phyloP scores from a whole-genome alignment of 768 basidiomycete genomes.

The Psilocybe subaeruginosa region DNA sequence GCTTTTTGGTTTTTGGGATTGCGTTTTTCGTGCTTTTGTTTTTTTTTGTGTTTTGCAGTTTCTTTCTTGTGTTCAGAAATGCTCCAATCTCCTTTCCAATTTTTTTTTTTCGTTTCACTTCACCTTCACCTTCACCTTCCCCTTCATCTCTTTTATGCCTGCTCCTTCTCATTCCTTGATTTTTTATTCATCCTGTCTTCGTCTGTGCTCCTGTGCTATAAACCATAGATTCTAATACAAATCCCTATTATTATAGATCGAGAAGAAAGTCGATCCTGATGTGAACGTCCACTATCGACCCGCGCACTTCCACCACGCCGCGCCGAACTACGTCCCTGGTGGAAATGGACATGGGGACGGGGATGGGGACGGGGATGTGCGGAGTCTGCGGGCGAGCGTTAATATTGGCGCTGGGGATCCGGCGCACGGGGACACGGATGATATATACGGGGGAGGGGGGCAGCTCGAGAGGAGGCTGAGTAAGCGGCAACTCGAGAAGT shows the following conservation, averaged over 20 bases:
- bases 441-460: not conserved
- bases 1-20: no score
- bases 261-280: constrained; percentile 17
- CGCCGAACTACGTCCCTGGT: not conserved
- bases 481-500: constrained; percentile 25
- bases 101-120: no score
- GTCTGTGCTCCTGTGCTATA: not conserved
- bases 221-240: not conserved
- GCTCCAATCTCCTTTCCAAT: no score
- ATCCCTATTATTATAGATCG: constrained; percentile 12
- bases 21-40: no score
- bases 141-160: no score
- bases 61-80: no score
- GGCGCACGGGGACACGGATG: not conserved
- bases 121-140: no score
- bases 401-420: not conserved
- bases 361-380: not conserved
- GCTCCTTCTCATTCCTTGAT: no score
- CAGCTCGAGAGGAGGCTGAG: constrained; percentile 12
- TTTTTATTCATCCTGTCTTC: no score
- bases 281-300: not conserved
- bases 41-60: no score
- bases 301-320: not conserved
- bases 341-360: not conserved
- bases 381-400: not conserved